phyloP scores from a whole-genome alignment of 1,284 basidiomycete species.

The Malassezia japonica region DNA sequence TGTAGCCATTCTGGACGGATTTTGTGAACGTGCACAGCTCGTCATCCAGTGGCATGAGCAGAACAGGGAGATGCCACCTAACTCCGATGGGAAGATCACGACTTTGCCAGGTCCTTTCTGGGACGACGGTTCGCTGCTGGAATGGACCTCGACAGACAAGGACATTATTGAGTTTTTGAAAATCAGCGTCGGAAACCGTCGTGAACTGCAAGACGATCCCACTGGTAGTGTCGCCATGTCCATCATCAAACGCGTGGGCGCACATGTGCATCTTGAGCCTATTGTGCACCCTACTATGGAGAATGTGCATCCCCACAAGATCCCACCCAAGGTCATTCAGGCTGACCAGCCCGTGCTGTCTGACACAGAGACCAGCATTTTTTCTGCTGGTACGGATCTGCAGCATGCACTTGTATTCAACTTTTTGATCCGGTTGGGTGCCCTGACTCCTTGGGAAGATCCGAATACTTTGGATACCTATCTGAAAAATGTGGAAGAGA shows the following conservation, averaged over 20 bases:
- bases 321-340: background rate
- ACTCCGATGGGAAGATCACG: slow-evolving; percentile 42
- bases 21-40: slow-evolving; percentile 46
- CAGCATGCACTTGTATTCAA: slow-evolving; percentile 27
- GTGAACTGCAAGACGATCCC: slow-evolving; percentile 60
- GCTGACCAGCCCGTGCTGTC: background rate
- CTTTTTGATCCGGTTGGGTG: slow-evolving; percentile 25
- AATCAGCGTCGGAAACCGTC: slow-evolving; percentile 57
- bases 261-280: slow-evolving; percentile 21
- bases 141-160: slow-evolving; percentile 58
- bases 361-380: slow-evolving; percentile 13
- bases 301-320: background rate
- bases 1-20: slow-evolving; percentile 18
- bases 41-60: slow-evolving; percentile 15
- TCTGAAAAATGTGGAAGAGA: slow-evolving; percentile 14
- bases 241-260: slow-evolving; percentile 59
- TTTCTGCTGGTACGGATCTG: slow-evolving; percentile 20
- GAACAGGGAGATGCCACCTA: slow-evolving; percentile 47
- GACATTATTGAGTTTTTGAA: slow-evolving; percentile 61
- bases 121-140: slow-evolving; percentile 35
- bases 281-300: slow-evolving; percentile 5
- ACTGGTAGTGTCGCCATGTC: slow-evolving; percentile 55
- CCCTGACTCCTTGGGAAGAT: slow-evolving; percentile 31
- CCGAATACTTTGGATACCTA: slow-evolving; percentile 23
- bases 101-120: slow-evolving; percentile 20